phyloP scores from a whole-genome alignment of 2,329 filamentous ascomycete species.

The Colletotrichum graminicola region DNA sequence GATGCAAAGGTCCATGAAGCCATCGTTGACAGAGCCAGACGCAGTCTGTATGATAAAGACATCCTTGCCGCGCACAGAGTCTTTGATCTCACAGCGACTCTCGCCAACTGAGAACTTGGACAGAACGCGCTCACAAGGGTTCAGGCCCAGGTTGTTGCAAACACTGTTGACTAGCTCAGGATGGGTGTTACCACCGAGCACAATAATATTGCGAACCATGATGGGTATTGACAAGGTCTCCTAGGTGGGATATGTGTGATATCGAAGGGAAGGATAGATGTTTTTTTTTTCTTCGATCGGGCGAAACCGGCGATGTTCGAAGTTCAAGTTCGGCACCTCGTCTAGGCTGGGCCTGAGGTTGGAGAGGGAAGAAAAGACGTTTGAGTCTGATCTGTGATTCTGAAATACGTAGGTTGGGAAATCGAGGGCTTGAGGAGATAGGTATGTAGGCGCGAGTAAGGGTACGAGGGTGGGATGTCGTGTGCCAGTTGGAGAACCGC shows the following conservation, averaged over 20 bases:
- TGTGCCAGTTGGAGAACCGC: constrained; percentile 37
- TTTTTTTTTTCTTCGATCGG: constrained; percentile 13
- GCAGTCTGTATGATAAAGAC: constrained; percentile 98
- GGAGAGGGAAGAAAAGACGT: background rate
- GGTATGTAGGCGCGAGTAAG: background rate
- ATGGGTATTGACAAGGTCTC: background rate
- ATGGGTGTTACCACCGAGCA: constrained; percentile 94
- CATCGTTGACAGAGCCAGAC: constrained; percentile 93
- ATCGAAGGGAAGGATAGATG: background rate
- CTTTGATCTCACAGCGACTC: constrained; percentile 93
- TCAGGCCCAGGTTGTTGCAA: constrained; percentile 88
- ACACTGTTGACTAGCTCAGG: constrained; percentile 88
- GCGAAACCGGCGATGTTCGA: constrained; percentile 32
- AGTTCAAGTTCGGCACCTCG: background rate
- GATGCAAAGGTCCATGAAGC: constrained; percentile 96
- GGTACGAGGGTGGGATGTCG: constrained; percentile 25
- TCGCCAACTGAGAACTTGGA: constrained; percentile 96
- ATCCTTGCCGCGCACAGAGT: constrained; percentile 97
- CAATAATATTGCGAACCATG: constrained; percentile 96
- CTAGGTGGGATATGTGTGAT: constrained; percentile 2
- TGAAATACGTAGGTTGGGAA: constrained; percentile 9
- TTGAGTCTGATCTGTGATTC: background rate
- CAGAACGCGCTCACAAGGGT: constrained; percentile 85
- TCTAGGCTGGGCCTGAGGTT: background rate
- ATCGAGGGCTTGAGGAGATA: background rate